A percentile compares a stretch with the other conserved stretches of the same genome.
Evolutionary conservation across 1,139 yeast genomes (phyloP).

Genomic region (Groenewaldozyma sp.): DNA sequence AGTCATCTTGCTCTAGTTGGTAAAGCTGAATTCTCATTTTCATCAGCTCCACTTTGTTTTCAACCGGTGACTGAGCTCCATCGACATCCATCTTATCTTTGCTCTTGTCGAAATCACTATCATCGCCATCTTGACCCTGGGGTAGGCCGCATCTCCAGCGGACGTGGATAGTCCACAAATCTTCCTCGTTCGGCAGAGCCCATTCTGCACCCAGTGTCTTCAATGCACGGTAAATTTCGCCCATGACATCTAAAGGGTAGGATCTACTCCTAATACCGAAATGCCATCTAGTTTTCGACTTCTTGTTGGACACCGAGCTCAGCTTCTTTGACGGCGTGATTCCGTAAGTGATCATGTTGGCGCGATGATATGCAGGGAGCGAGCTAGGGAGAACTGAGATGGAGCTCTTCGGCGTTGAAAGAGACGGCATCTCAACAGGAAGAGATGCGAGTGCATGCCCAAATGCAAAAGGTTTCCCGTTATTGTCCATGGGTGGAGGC

Average conservation of each 20-base stretch:
- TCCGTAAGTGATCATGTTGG: conserved; percentile 60
- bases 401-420: conserved; percentile 41
- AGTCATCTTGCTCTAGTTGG: conserved; percentile 92
- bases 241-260: conserved; percentile 97
- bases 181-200: conserved; percentile 83
- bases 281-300: conserved; percentile 96
- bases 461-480: conserved; percentile 10
- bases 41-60: conserved; percentile 63
- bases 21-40: conserved; percentile 95
- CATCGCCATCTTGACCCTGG: conserved; percentile 19
- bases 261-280: conserved; percentile 95
- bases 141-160: conserved; percentile 77
- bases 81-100: conserved; percentile 7
- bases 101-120: conserved; percentile 9
- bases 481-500: conserved; percentile 7
- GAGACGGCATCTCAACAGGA: conserved; percentile 23
- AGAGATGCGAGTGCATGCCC: conserved; percentile 26
- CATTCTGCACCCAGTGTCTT: conserved; percentile 95
- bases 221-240: conserved; percentile 91
- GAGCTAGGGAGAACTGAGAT: conserved; percentile 92
- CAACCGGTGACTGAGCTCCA: conserved; percentile 5
- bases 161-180: conserved; percentile 94
- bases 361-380: conserved; percentile 87
- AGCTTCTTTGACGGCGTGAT: conserved; percentile 40
- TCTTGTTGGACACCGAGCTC: conserved; percentile 68